Conservation (phyloP, 2,329 filamentous ascomycete genomes). For the Coleophoma eucalyptorum region DNA sequence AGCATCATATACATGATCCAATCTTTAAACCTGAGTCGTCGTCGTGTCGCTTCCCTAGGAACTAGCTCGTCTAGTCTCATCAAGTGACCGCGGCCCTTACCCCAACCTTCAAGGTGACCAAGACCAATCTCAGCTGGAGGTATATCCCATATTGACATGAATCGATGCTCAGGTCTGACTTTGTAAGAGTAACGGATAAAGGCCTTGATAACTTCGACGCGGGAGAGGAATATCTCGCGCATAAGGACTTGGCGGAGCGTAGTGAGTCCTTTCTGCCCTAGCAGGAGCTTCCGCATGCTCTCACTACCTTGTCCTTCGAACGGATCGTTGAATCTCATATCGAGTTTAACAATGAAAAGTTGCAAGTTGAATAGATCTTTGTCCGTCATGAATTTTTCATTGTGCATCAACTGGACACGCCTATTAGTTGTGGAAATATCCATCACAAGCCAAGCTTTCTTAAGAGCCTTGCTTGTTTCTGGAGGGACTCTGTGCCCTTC, state of each 20-base stretch:
- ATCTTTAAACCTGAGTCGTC: constrained; percentile 49
- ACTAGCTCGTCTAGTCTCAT: constrained; percentile 55
- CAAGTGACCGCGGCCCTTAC: constrained; percentile 40
- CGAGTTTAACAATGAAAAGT: constrained; percentile 68
- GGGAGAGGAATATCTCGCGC: constrained; percentile 44
- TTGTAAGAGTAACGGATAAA: constrained; percentile 54
- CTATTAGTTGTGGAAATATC: constrained; percentile 56
- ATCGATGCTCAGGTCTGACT: constrained; percentile 5
- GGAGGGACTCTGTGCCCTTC: constrained; percentile 53
- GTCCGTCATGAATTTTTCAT: constrained; percentile 50
- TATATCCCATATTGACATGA: constrained; percentile 44
- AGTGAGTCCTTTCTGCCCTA: constrained; percentile 54
- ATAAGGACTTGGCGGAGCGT: constrained; percentile 58
- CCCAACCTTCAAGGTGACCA: constrained; percentile 54
- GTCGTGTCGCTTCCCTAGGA: constrained; percentile 47
- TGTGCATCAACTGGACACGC: constrained; percentile 51
- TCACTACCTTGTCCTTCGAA: constrained; percentile 46
- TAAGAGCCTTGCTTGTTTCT: constrained; percentile 42
- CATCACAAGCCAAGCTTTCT: constrained; percentile 72
- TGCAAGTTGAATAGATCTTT: constrained; percentile 57
- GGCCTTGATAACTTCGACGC: constrained; percentile 49
- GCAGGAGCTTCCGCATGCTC: constrained; percentile 50
- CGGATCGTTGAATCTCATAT: constrained; percentile 66
- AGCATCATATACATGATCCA: constrained; percentile 54
- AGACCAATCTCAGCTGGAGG: constrained; percentile 47